Conservation (phyloP, 139 green algal species). For the Edaphochlamys debaryana region DNA sequence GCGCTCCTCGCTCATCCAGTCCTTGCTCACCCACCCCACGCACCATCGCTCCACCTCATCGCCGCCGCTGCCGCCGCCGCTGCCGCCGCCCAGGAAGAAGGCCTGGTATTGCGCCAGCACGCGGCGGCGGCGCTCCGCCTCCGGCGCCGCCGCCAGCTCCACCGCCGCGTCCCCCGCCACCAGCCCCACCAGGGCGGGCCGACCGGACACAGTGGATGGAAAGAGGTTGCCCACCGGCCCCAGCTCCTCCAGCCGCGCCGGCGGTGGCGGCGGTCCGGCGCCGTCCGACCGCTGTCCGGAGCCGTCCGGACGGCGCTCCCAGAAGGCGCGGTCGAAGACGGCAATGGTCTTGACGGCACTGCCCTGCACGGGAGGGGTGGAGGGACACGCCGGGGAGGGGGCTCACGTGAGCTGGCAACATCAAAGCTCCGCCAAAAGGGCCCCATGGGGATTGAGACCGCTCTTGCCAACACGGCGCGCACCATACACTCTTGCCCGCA, state of each 20-base stretch:
- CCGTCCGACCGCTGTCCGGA: too few relatives aligned
- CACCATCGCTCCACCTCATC: too few relatives aligned
- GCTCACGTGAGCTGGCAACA: too few relatives aligned
- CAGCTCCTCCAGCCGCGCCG: background rate
- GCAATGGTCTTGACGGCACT: slow-evolving; percentile 22
- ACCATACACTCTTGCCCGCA: too few relatives aligned
- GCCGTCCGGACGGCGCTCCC: background rate
- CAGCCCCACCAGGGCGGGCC: slow-evolving; percentile 9
- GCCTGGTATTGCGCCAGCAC: background rate
- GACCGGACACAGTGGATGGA: background rate
- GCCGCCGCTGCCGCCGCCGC: too few relatives aligned
- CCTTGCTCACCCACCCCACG: background rate
- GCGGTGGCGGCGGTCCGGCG: background rate
- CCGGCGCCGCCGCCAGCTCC: background rate
- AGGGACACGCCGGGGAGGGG: too few relatives aligned
- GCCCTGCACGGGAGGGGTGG: too few relatives aligned
- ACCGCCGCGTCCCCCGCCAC: background rate
- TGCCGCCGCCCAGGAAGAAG: too few relatives aligned
- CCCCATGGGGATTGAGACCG: too few relatives aligned
- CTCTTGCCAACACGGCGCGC: too few relatives aligned
- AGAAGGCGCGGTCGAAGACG: background rate
- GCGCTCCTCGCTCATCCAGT: slow-evolving; percentile 17
- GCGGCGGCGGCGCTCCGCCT: background rate
- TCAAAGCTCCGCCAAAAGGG: too few relatives aligned
- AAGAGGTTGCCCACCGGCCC: slow-evolving; percentile 21